Base-by-base conservation (phyloP, 2,329 filamentous ascomycete genomes). In the Pseudocercospora fijiensis region DNA sequence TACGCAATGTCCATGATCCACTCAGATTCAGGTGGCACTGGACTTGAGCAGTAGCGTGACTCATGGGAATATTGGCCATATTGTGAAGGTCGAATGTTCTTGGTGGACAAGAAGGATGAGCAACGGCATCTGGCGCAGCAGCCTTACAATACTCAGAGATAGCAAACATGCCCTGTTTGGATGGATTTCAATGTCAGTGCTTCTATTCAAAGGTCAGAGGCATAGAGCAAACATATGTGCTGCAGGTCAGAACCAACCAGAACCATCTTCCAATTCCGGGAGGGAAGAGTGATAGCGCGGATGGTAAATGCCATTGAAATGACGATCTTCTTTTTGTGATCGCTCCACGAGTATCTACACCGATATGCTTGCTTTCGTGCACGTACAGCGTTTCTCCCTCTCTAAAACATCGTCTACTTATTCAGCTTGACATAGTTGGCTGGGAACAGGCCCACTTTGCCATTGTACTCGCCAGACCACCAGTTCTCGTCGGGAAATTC, bases 401-500 rank as follows among this genome's bases (percentile, higher is more conserved):
- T 28, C 49, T n/a, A 3, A 24, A 53, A 16, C 49, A 26, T 30
- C 49, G 8, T 65, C 65, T 78, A 82, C 69, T 80, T 74, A 65
- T 82, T 75, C 52, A 83, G 70, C 71, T 79, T 75, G 45, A 83
- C 81, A 63, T 83, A 83, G 70, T 83, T 83, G 51, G 81, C 79
- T 24, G 80, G 80, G 86, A 99, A 99, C 52, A 99, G 84, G 66
- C 95, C 95, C 28, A 85, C 85, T 63, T 88, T 85, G 57, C 92
- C 92, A 26, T 88, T 84, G 77, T 90, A 96, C 73, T 90, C 87
- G 63, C 95, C 95, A 72, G 94, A 90, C 95, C 95, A 99, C 95
- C 95, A 99, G 76, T 99, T 95, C 69, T 98, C 94, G 73, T 98
- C 95, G 1, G 95, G 95, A 78, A 98, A 98, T 81, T 97, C 91